Evolutionary conservation across 179 eudicot genomes (phyloP), one percentile per base, ranked within the genome.

Genomic region (Pouteria campechiana): DNA sequence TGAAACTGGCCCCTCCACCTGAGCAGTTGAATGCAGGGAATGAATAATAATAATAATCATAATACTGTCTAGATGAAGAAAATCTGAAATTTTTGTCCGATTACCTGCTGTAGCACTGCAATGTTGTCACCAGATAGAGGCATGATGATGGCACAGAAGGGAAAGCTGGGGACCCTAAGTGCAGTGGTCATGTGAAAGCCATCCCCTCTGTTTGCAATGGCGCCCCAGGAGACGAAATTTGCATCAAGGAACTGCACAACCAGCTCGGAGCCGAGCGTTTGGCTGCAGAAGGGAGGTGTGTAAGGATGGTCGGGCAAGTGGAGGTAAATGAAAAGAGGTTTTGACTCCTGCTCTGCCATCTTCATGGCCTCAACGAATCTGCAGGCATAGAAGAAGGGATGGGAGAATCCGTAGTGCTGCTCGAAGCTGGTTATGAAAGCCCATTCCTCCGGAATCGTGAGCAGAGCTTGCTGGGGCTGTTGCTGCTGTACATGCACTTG

Each of bases 1-100:
- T 11, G 93, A 76, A 18, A 81, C 90, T 24, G 93, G 93, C 33
- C 97, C 93, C 73, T 89, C 95, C 34, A 85, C 63, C 97, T 89
- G 48, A 17, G 15, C 17, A 41, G 2, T 18, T 36, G 41, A 36
- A 14, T 5, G n/a, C n/a, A n/a, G n/a, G n/a, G 17, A 52, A 6
- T 10, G 14, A 27, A 34, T 33, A 25, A 32, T 24, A 17, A 2
- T 18, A 27, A 25, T 24, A 6, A 16, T 23, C 3, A 13, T 19
- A 15, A 7, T 6, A 28, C n/a, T 29, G 9, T 27, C 3, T 21
- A 22, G 43, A 8, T 10, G 19, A 11, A 18, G 7, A 5, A 11
- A 44, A 17, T 3, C 28, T 4, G 5, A 15, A 28, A 15, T 2
- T 35, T 8, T 1, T 29, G 20, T 17, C 3, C 7, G 3, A 32